Evolutionary conservation across 257 asterid species (phyloP), one percentile per base, ranked within the genome.

Genomic region (Fraxinus cuspidata): DNA sequence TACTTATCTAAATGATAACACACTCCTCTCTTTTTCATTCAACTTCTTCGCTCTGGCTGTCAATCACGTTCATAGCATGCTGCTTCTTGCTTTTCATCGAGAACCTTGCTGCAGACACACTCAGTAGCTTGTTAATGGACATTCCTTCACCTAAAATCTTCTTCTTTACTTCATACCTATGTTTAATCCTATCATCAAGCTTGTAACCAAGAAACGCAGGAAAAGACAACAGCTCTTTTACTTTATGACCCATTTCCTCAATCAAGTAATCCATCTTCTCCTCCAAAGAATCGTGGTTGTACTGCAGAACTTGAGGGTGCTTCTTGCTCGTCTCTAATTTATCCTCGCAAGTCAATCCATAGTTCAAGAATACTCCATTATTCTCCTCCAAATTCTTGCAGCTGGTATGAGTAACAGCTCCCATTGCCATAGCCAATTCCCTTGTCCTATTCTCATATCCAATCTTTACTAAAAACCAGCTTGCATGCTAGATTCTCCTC

Each of bases 161-260:
- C 77, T 81, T 88, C 81, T 72, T 89, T 27, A 80, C 91, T 85
- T 92, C 97, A 63, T 83, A 94, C 83, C 97, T 89, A 72, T 90
- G 97, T 82, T 90, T 94, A 28, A 94, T 94, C 73, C 96, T 88
- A 13, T 87, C 88, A 58, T 94, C 96, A 51, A 94, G 94, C 85
- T 90, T 90, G 81, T 94, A 94, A 40, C 98, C 97, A 21, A 92
- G 97, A 84, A 90, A 94, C 19, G 96, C 96, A 64, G 98, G 97
- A 76, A 94, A 94, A 29, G 92, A 85, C 91, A 90, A 56, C 29
- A 94, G 66, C 83, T 94, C 97, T 18, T 90, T 85, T n/a, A 94
- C 96, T 80, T 89, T 93, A 47, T 97, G 92, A 8, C 97, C 96
- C 97, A 92, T 90, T 68, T 89, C 98, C 81, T 85, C 93, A 31